Percentiles rank a stretch among this genome's conserved stretches.
Conservation (phyloP, 208 protist species). For the Trypanosoma brucei region DNA sequence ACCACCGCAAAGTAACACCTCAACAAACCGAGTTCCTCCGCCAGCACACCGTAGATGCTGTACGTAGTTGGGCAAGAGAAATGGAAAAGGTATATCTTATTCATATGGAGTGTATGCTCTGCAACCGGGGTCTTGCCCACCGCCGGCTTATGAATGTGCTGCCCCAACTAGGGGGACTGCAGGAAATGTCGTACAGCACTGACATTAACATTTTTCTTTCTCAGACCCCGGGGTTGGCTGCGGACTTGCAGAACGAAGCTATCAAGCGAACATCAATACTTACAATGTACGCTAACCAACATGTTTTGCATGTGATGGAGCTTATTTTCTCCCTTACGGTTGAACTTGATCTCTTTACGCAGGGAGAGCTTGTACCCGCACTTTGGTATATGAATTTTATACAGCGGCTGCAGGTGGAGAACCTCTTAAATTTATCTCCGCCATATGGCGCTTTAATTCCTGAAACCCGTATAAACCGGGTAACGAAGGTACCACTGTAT, state of each 20-base stretch:
- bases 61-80: conserved; percentile 58
- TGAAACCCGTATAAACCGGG: conserved; percentile 74
- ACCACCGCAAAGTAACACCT: conserved; percentile 55
- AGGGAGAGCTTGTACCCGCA: conserved; percentile 62
- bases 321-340: conserved; percentile 60
- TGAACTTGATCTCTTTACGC: conserved; percentile 74
- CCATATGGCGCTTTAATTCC: conserved; percentile 34
- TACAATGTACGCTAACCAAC: conserved; percentile 62
- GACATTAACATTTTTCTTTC: conserved; percentile 74
- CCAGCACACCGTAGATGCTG: conserved; percentile 59
- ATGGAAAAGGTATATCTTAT: conserved; percentile 65
- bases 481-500: conserved; percentile 64
- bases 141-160: conserved; percentile 73
- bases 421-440: conserved; percentile 49
- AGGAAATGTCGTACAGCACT: conserved; percentile 65
- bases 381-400: conserved; percentile 79
- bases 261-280: conserved; percentile 52
- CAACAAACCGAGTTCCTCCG: conserved; percentile 42
- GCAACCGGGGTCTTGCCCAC: conserved; percentile 80
- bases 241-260: conserved; percentile 45
- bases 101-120: conserved; percentile 81
- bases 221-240: conserved; percentile 30
- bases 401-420: conserved; percentile 63
- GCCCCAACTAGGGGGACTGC: conserved; percentile 44
- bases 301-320: conserved; percentile 69